Percentiles rank a stretch among this genome's conserved stretches.
These are phyloP conservation scores for Edaphochlamys debaryana DNA, from an alignment of 139 green algal species.

Conservation along the genomic window DNA sequence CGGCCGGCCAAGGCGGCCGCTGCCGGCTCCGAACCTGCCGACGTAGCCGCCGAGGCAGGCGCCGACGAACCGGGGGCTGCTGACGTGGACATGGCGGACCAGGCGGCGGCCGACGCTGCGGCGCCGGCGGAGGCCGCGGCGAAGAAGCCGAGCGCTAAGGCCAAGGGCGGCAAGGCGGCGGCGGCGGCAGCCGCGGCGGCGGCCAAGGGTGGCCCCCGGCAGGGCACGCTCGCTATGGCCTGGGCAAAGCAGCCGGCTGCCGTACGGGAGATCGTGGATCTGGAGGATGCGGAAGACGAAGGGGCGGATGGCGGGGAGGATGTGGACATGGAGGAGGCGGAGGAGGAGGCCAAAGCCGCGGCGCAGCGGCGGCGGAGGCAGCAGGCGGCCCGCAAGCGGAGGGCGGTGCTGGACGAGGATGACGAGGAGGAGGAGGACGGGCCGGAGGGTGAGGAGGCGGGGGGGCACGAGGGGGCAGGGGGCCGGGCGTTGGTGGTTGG, in stretches of 20 bases:
- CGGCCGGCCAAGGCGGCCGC: too few species aligned
- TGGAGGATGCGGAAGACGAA: not conserved
- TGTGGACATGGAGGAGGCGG: not conserved
- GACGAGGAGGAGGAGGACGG: not conserved
- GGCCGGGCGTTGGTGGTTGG: too few species aligned
- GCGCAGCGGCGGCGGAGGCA: not conserved
- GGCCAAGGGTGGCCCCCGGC: not conserved
- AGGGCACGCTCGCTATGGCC: conserved; percentile 6
- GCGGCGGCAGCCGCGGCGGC: not conserved
- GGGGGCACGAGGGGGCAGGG: not conserved
- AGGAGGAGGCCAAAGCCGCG: not conserved
- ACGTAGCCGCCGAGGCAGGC: not conserved
- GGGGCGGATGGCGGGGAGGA: not conserved
- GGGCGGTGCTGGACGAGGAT: conserved; percentile 10
- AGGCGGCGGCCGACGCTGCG: not conserved
- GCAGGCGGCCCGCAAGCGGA: not conserved
- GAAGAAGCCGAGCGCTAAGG: not conserved
- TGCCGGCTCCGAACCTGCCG: too few species aligned
- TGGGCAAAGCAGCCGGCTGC: conserved; percentile 2
- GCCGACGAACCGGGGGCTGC: not conserved
- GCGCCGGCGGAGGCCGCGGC: not conserved
- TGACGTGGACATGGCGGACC: conserved; percentile 9
- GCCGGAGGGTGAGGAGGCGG: not conserved
- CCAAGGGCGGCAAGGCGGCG: not conserved
- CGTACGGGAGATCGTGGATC: not conserved